These are phyloP conservation scores for Rhynchosporium graminicola DNA, from an alignment of 2,329 filamentous ascomycete genomes.

Conservation along the genomic window DNA sequence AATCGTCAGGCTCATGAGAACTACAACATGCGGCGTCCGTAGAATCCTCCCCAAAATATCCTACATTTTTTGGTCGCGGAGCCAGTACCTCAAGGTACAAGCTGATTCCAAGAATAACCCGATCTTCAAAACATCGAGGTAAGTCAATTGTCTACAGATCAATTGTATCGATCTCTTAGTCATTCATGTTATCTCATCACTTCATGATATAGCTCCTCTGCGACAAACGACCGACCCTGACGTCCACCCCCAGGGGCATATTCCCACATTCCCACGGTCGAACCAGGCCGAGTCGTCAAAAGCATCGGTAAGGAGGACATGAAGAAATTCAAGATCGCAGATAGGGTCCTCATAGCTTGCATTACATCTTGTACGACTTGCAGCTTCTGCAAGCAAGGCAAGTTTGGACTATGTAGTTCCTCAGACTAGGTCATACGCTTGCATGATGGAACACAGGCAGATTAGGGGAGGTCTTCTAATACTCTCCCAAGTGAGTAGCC, in stretches of 20 bases:
- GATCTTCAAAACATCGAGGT: conserved; percentile 7
- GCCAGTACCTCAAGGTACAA: not conserved
- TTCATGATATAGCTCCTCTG: not conserved
- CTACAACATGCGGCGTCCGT: conserved; percentile 5
- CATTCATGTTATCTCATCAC: not conserved
- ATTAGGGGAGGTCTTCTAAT: conserved; percentile 3
- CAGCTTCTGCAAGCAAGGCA: conserved; percentile 15
- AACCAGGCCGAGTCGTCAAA: conserved; percentile 6
- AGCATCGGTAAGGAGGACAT: conserved; percentile 14
- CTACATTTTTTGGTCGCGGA: not conserved
- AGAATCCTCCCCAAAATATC: not conserved
- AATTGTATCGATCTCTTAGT: not conserved
- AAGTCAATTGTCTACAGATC: not conserved
- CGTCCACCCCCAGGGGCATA: not conserved
- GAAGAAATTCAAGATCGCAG: conserved; percentile 15
- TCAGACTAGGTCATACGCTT: conserved; percentile 12
- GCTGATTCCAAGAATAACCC: not conserved
- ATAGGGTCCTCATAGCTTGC: conserved; percentile 14
- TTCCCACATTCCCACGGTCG: conserved; percentile 11
- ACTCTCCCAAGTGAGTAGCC: conserved; percentile 5
- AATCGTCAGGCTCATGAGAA: conserved; percentile 5
- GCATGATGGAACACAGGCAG: conserved; percentile 18
- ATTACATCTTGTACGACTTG: conserved; percentile 15
- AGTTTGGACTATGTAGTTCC: conserved; percentile 14
- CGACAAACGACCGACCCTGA: not conserved